Evolutionary conservation across 805 yeast genomes (phyloP).

Genomic region (Isabelozyma pseudorhagii): DNA sequence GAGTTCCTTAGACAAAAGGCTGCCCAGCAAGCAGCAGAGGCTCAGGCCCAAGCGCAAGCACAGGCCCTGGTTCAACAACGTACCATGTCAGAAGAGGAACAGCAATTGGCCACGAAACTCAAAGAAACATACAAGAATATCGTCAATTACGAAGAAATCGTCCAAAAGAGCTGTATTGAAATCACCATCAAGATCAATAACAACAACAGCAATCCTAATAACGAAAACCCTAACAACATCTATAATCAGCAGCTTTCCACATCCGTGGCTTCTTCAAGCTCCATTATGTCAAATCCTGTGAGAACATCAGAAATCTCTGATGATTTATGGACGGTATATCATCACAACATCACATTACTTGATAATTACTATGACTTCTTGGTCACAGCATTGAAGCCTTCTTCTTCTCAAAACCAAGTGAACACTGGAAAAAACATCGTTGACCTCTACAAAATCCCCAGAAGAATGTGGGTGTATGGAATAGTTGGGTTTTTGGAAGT

Average conservation of each 20-base stretch:
- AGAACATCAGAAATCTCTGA: slow-evolving; percentile 49
- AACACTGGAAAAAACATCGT: slow-evolving; percentile 77
- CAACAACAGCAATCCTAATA: slow-evolving; percentile 33
- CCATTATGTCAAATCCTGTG: slow-evolving; percentile 16
- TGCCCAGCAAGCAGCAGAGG: slow-evolving; percentile 4
- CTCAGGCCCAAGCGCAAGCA: slow-evolving; percentile 8
- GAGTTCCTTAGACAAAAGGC: slow-evolving; percentile 2
- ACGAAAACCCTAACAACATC: slow-evolving; percentile 6
- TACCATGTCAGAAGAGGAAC: slow-evolving; percentile 56
- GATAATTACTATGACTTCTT: slow-evolving; percentile 73
- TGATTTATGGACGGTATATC: slow-evolving; percentile 70
- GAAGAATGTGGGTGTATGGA: slow-evolving; percentile 85
- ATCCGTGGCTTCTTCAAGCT: slow-evolving; percentile 9
- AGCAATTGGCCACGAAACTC: slow-evolving; percentile 61
- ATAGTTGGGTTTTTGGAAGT: slow-evolving; percentile 78
- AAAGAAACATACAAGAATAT: slow-evolving; percentile 74
- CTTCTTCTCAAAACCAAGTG: slow-evolving; percentile 46
- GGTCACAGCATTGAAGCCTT: slow-evolving; percentile 66
- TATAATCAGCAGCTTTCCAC: slow-evolving; percentile 10
- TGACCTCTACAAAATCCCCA: slow-evolving; percentile 70
- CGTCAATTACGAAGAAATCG: slow-evolving; percentile 62
- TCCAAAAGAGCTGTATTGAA: slow-evolving; percentile 67
- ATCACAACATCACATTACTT: slow-evolving; percentile 59
- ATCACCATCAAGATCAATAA: slow-evolving; percentile 49
- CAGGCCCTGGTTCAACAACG: slow-evolving; percentile 15